A percentile compares a stretch with the other conserved stretches of the same genome.
These are phyloP conservation scores for Rhexocercosporidium sp. DNA, from an alignment of 2,329 filamentous ascomycete species.

Conservation along the genomic window DNA sequence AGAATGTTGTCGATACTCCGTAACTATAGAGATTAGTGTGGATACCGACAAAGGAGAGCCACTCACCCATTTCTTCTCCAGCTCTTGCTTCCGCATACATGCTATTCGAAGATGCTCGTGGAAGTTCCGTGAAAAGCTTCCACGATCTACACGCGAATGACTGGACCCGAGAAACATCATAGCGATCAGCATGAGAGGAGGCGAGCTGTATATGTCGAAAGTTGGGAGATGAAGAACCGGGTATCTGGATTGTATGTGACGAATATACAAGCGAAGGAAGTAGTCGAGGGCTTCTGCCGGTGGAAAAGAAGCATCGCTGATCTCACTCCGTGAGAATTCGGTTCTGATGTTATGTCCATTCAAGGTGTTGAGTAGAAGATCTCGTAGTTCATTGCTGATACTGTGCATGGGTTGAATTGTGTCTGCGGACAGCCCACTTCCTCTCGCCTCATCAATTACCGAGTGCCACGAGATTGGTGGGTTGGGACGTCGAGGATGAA, in stretches of 20 bases:
- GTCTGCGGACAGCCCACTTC: conserved; percentile 21
- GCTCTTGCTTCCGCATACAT: conserved; percentile 30
- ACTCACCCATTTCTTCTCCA: conserved; percentile 37
- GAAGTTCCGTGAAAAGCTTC: conserved; percentile 37
- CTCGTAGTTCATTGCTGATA: conserved; percentile 29
- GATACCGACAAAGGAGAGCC: no score
- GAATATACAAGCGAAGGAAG: conserved; percentile 38
- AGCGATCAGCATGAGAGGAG: conserved; percentile 34
- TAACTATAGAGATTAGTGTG: conserved; percentile 30
- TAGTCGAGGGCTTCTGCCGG: conserved; percentile 37
- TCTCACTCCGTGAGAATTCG: conserved; percentile 32
- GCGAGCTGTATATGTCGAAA: conserved; percentile 35
- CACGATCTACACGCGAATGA: conserved; percentile 36
- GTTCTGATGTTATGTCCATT: conserved; percentile 29
- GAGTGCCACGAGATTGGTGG: conserved; percentile 39
- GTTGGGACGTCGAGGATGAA: conserved; percentile 30
- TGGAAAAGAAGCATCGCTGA: conserved; percentile 36
- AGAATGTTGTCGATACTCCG: conserved; percentile 37
- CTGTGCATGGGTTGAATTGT: conserved; percentile 33
- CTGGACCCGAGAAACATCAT: conserved; percentile 42
- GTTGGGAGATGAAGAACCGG: conserved; percentile 39
- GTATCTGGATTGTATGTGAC: conserved; percentile 38
- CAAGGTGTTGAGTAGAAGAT: conserved; percentile 28
- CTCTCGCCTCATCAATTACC: conserved; percentile 35
- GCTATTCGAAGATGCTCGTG: conserved; percentile 37